Conservation (phyloP, 2,329 filamentous ascomycete species). For the Pseudonectria buxi region DNA sequence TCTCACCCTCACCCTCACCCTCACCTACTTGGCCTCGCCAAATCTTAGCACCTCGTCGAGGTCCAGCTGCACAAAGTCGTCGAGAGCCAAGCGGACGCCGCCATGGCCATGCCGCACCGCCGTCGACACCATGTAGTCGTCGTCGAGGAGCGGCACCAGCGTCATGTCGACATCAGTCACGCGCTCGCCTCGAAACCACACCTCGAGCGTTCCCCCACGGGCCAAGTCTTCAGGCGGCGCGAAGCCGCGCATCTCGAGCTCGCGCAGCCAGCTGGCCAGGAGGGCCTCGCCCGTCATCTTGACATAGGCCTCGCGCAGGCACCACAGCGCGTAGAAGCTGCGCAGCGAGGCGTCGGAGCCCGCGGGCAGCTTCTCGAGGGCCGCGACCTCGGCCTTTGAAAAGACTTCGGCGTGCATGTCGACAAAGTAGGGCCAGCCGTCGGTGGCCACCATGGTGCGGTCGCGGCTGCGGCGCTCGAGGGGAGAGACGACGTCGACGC, state of each 20-base stretch:
- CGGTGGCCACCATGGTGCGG: conserved; percentile 44
- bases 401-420: conserved; percentile 69
- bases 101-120: conserved; percentile 38
- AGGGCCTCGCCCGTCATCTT: conserved; percentile 78
- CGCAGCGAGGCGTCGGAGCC: conserved; percentile 52
- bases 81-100: conserved; percentile 33
- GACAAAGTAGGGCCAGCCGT: conserved; percentile 61
- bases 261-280: conserved; percentile 63
- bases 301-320: conserved; percentile 72
- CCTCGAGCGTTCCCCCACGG: conserved; percentile 18
- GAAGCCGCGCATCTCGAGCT: conserved; percentile 63
- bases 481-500: conserved; percentile 71
- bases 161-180: conserved; percentile 30
- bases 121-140: conserved; percentile 47
- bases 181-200: conserved; percentile 23
- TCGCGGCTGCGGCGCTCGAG: conserved; percentile 61
- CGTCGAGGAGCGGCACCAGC: conserved; percentile 36
- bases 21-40: conserved; percentile 28
- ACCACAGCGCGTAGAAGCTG: conserved; percentile 72
- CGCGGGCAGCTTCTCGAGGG: conserved; percentile 47
- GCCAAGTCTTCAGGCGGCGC: conserved; percentile 40
- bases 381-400: conserved; percentile 50
- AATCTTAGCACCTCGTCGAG: conserved; percentile 40
- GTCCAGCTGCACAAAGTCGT: conserved; percentile 35
- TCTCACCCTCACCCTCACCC: no score